Evolutionary conservation across 768 basidiomycete genomes (phyloP).

Genomic region (Lactarius hengduanensis): DNA sequence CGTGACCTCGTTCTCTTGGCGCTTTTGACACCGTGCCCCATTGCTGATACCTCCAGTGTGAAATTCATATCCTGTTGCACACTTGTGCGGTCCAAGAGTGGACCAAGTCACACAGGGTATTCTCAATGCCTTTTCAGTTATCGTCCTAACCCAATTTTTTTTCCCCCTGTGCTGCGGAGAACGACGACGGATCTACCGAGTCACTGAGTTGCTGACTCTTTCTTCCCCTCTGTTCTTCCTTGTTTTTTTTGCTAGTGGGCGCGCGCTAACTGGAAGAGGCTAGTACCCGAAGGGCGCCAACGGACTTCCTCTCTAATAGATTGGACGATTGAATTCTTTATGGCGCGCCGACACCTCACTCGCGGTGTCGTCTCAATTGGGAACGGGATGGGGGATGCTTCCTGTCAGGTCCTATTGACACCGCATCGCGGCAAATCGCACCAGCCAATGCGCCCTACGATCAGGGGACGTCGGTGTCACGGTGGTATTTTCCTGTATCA

Average conservation of each 20-base stretch:
- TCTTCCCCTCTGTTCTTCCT: not conserved
- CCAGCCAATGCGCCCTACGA: not conserved
- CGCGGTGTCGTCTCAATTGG: not conserved
- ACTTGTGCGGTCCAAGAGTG: not conserved
- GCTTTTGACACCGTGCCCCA: not conserved
- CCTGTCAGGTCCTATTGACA: not conserved
- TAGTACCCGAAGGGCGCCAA: not conserved
- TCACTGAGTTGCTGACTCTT: constrained; percentile 1
- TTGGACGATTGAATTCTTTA: not conserved
- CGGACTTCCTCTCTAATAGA: not conserved
- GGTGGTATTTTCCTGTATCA: not conserved
- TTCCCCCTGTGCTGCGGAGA: not conserved
- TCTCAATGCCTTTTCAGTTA: not conserved
- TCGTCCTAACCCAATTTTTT: not conserved
- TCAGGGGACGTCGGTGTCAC: not conserved
- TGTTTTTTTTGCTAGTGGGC: not conserved
- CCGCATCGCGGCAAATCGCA: not conserved
- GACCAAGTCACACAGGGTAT: not conserved
- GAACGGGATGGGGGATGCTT: not conserved
- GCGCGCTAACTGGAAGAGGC: constrained; percentile 1
- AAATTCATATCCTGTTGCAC: not conserved
- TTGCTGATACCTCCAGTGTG: not conserved
- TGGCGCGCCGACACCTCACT: not conserved
- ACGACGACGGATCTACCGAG: not conserved
- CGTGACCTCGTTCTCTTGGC: not conserved